phyloP scores from a whole-genome alignment of 73 alveolate species.

The Paramecium bursaria region DNA sequence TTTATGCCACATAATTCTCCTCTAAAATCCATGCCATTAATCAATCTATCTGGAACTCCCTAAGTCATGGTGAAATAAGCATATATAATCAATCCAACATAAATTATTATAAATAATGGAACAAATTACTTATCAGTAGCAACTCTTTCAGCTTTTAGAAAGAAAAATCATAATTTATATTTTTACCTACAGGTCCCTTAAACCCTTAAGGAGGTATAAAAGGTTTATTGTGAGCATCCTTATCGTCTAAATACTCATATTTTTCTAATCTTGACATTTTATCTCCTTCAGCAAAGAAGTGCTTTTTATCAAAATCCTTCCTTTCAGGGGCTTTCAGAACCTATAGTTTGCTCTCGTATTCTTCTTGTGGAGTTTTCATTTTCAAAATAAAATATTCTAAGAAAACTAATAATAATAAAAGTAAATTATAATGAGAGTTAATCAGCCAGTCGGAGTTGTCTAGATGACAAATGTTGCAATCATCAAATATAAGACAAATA shows the following conservation, averaged over 20 bases:
- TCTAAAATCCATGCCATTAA: constrained; percentile 70
- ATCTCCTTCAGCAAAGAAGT: constrained; percentile 52
- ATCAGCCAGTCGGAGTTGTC: constrained; percentile 82
- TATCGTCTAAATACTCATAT: constrained; percentile 58
- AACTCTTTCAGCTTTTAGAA: constrained; percentile 40
- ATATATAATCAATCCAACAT: constrained; percentile 37
- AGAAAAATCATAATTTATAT: neutral
- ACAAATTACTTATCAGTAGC: constrained; percentile 59
- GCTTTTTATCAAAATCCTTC: too few relatives aligned
- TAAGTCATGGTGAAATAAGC: constrained; percentile 31
- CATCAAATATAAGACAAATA: constrained; percentile 77
- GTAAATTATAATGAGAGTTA: constrained; percentile 60
- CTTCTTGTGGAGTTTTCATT: too few relatives aligned
- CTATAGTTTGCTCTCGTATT: too few relatives aligned
- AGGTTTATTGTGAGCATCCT: constrained; percentile 49
- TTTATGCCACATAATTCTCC: constrained; percentile 70
- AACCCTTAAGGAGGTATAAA: constrained; percentile 69
- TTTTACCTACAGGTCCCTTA: constrained; percentile 67
- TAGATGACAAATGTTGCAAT: constrained; percentile 91
- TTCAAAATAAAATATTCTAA: too few relatives aligned
- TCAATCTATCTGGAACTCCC: constrained; percentile 67
- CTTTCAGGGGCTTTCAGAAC: constrained; percentile 19
- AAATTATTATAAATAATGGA: constrained; percentile 30
- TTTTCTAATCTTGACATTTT: constrained; percentile 62
- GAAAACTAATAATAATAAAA: too few relatives aligned